A percentile compares a stretch with the other conserved stretches of the same genome.
Conservation (phyloP, 2,329 filamentous ascomycete genomes). For the Aspergillus sp. region DNA sequence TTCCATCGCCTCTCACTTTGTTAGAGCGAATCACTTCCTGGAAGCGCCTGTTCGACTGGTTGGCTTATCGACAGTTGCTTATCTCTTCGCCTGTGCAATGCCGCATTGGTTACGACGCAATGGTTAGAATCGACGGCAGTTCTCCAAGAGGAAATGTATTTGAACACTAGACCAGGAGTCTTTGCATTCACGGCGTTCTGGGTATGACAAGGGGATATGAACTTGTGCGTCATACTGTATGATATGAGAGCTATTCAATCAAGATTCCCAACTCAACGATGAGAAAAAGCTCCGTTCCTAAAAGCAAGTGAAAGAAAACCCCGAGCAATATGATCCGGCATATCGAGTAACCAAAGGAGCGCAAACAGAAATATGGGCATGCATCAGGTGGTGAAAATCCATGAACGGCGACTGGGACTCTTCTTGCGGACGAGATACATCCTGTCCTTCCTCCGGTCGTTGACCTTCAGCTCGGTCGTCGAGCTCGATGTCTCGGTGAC, state of each 20-base stretch:
- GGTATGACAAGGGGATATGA: neutral
- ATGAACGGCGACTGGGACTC: conserved; percentile 24
- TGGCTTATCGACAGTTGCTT: neutral
- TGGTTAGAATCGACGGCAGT: too few relatives aligned
- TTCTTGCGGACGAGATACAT: conserved; percentile 40
- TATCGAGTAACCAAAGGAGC: conserved; percentile 2
- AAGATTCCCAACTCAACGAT: conserved; percentile 1
- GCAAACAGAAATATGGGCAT: neutral
- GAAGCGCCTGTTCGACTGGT: too few relatives aligned
- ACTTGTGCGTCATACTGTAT: conserved; percentile 1
- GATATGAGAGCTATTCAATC: conserved; percentile 1
- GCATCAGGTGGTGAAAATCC: conserved; percentile 20
- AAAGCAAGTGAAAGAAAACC: conserved; percentile 3
- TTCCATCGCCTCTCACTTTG: neutral
- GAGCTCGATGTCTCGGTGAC: conserved; percentile 26
- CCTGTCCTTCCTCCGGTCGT: conserved; percentile 35
- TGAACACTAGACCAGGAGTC: neutral
- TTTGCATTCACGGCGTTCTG: neutral
- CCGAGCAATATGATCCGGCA: neutral
- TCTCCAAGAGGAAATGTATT: neutral
- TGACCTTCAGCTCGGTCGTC: conserved; percentile 33
- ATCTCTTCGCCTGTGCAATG: neutral
- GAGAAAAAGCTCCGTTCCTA: conserved; percentile 6
- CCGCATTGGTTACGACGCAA: neutral
- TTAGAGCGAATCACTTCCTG: too few relatives aligned